Conservation (phyloP, 768 basidiomycete genomes). For the Chlorophyllum brunneum region DNA sequence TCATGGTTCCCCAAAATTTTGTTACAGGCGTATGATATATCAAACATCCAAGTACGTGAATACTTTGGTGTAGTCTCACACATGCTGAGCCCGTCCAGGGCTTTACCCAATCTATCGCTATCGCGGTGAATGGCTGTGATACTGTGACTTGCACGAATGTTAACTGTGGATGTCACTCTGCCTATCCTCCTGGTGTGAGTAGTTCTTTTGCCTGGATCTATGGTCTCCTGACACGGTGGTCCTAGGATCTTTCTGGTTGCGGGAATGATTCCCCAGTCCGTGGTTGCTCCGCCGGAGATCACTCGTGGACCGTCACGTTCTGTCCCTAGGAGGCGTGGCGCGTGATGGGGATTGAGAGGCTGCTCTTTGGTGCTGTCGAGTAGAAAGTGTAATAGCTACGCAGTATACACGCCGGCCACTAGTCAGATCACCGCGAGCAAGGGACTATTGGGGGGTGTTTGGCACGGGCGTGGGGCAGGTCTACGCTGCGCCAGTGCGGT, state of each 20-base stretch:
- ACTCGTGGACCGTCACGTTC: constrained; percentile 31
- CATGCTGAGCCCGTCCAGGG: constrained; percentile 16
- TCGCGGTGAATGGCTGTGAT: constrained; percentile 33
- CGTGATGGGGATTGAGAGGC: neutral
- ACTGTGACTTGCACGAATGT: constrained; percentile 36
- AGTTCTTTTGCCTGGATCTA: neutral
- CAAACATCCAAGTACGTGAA: constrained; percentile 30
- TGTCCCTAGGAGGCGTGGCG: constrained; percentile 21
- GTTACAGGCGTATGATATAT: constrained; percentile 36
- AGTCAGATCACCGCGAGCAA: constrained; percentile 1
- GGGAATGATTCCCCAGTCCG: constrained; percentile 34
- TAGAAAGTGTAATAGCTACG: too few relatives aligned
- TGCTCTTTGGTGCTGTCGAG: too few relatives aligned
- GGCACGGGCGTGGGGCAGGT: neutral
- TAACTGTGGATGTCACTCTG: constrained; percentile 30
- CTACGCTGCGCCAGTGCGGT: constrained; percentile 10
- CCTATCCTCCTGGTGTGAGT: constrained; percentile 31
- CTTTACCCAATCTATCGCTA: constrained; percentile 34
- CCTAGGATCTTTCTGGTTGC: constrained; percentile 33
- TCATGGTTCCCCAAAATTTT: neutral
- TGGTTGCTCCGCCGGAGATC: constrained; percentile 30
- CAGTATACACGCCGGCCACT: neutral
- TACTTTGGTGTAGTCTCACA: too few relatives aligned
- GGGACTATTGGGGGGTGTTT: constrained; percentile 10
- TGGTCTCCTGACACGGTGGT: neutral